Evolutionary conservation across 345 rosid species (phyloP).

Genomic region (Eucalyptus melliodora): DNA sequence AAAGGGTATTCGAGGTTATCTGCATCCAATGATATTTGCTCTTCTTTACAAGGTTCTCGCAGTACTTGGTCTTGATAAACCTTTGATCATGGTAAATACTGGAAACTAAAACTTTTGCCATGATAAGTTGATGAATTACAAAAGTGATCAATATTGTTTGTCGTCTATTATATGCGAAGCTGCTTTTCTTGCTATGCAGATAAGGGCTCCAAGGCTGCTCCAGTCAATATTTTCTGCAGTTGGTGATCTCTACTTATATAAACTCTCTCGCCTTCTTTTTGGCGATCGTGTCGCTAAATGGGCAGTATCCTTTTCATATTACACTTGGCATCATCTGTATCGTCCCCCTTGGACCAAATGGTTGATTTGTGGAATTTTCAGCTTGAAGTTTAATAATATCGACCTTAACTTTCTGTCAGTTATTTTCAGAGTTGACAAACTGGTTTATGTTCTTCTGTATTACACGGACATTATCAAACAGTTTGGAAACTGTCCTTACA

Average conservation of each 20-base stretch:
- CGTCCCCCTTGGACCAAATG: not conserved
- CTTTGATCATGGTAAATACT: constrained; percentile 53
- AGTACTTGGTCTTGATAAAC: constrained; percentile 55
- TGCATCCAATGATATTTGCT: constrained; percentile 83
- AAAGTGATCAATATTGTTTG: not conserved
- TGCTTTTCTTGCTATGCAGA: constrained; percentile 20
- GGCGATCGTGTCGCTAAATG: constrained; percentile 50
- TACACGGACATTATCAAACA: constrained; percentile 83
- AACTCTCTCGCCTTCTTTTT: constrained; percentile 45
- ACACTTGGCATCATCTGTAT: not conserved
- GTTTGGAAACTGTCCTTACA: constrained; percentile 87
- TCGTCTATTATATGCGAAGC: not conserved
- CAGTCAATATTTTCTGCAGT: constrained; percentile 78
- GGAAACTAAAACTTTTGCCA: not conserved
- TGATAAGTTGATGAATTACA: not conserved
- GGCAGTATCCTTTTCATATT: constrained; percentile 65
- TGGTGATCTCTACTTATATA: constrained; percentile 82
- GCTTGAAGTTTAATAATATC: not conserved
- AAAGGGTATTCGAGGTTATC: constrained; percentile 78
- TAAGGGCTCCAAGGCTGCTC: constrained; percentile 58
- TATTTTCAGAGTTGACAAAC: constrained; percentile 68
- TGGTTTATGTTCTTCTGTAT: constrained; percentile 92
- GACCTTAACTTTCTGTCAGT: constrained; percentile 49
- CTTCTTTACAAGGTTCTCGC: constrained; percentile 56
- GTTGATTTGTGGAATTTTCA: not conserved